phyloP scores from a whole-genome alignment of 176 grass and related monocot species.

The Hyparrhenia diplandra region DNA sequence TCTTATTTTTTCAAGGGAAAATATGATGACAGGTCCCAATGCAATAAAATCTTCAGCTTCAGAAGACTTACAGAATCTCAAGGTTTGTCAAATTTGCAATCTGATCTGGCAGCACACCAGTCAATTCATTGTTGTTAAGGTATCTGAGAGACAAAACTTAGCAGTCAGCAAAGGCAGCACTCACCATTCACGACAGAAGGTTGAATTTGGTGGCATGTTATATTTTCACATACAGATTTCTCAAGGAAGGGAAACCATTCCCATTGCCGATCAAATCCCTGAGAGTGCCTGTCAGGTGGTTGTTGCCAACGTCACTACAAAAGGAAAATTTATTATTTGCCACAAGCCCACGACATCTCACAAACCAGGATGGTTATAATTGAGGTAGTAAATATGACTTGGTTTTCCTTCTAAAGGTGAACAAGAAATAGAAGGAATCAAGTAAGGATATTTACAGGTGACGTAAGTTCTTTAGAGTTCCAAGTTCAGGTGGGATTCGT shows the following conservation, averaged over 20 bases:
- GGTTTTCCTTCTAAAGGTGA: conserved; percentile 5
- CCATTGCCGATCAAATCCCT: conserved; percentile 73
- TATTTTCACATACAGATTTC: conserved; percentile 68
- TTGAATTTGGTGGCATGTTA: conserved; percentile 10
- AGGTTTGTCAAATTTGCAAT: conserved; percentile 91
- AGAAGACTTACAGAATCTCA: conserved; percentile 77
- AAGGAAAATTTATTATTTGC: conserved; percentile 13
- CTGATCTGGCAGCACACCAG: conserved; percentile 83
- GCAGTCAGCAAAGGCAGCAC: conserved; percentile 14
- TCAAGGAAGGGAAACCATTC: conserved; percentile 80
- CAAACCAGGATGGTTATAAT: neutral
- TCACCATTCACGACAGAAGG: neutral
- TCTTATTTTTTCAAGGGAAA: neutral
- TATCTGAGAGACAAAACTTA: conserved; percentile 49
- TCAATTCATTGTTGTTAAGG: conserved; percentile 83
- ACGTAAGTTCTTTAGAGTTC: conserved; percentile 74
- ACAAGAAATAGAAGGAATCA: neutral
- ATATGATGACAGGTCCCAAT: neutral
- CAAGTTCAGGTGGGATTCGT: conserved; percentile 70
- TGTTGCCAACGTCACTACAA: conserved; percentile 84
- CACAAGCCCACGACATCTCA: neutral
- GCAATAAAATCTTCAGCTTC: neutral
- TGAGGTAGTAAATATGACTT: neutral
- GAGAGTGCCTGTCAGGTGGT: conserved; percentile 75
- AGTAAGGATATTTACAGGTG: conserved; percentile 60